A percentile compares a stretch with the other conserved stretches of the same genome.
These are phyloP conservation scores for Candida succiphila DNA, from an alignment of 805 yeast species.

Conservation along the genomic window DNA sequence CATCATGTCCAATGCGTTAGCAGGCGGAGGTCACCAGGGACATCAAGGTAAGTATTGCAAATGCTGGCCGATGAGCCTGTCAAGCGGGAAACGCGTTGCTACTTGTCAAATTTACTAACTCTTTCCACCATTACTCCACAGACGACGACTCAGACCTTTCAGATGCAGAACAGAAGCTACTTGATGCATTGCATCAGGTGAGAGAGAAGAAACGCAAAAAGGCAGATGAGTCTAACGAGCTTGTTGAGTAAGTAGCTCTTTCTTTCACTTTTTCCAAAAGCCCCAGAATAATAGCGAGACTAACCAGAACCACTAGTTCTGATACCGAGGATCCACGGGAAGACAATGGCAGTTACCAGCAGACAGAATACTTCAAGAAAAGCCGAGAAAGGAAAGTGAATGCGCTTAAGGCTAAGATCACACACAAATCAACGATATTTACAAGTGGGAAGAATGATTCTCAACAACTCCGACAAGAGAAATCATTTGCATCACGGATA, in stretches of 20 bases:
- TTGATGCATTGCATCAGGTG: conserved; percentile 12
- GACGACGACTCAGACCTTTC: conserved; percentile 8
- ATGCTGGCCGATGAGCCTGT: no score
- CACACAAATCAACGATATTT: no score
- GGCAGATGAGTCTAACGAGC: conserved; percentile 7
- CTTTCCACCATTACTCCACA: no score
- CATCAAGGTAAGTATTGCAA: no score
- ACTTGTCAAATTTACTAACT: conserved; percentile 7
- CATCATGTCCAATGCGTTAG: no score
- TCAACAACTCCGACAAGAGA: neutral
- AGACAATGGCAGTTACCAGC: conserved; percentile 4
- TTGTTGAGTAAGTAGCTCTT: conserved; percentile 4
- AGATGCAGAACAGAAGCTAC: conserved; percentile 14
- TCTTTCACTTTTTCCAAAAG: neutral
- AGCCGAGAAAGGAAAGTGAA: neutral
- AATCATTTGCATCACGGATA: conserved; percentile 1
- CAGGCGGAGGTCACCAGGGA: no score
- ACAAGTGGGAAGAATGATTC: neutral
- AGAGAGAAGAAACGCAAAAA: conserved; percentile 11
- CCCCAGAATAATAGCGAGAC: no score
- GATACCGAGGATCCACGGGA: conserved; percentile 19
- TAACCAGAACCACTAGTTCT: no score
- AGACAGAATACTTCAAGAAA: conserved; percentile 8
- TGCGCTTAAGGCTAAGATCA: neutral
- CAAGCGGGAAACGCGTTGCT: no score